Evolutionary conservation across 208 protist species (phyloP).

Genomic region (Crithidia mellificae): DNA sequence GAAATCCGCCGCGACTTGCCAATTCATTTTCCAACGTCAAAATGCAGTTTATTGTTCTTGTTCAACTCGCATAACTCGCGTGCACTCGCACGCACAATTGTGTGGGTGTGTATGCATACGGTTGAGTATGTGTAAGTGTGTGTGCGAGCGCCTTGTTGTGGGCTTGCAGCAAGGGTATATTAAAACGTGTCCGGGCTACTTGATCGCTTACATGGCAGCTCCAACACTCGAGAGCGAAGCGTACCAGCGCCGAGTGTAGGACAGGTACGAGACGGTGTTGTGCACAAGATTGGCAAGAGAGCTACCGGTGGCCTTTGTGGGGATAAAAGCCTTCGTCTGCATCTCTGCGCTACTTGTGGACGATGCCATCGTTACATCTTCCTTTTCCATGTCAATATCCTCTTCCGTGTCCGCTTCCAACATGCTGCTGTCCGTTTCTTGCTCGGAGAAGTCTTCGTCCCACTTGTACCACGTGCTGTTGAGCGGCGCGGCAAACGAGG

Average conservation of each 20-base stretch:
- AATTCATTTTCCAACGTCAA: no score
- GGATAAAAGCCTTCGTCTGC: background rate
- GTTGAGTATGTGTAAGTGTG: no score
- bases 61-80: no score
- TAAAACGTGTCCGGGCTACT: no score
- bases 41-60: no score
- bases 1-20: no score
- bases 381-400: background rate
- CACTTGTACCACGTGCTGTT: slow-evolving; percentile 10
- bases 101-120: no score
- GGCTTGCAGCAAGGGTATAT: no score
- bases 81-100: no score
- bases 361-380: background rate
- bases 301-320: background rate
- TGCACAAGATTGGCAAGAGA: background rate
- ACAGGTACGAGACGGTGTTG: background rate
- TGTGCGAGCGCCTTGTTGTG: no score
- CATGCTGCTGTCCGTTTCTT: background rate
- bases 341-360: background rate
- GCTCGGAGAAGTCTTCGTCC: slow-evolving; percentile 8
- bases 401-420: background rate
- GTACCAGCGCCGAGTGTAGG: slow-evolving; percentile 12
- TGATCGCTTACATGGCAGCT: background rate
- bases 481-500: background rate
- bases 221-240: slow-evolving; percentile 5